Conservation (phyloP, 441 rosid genomes). For the Raphanus hybrid region DNA sequence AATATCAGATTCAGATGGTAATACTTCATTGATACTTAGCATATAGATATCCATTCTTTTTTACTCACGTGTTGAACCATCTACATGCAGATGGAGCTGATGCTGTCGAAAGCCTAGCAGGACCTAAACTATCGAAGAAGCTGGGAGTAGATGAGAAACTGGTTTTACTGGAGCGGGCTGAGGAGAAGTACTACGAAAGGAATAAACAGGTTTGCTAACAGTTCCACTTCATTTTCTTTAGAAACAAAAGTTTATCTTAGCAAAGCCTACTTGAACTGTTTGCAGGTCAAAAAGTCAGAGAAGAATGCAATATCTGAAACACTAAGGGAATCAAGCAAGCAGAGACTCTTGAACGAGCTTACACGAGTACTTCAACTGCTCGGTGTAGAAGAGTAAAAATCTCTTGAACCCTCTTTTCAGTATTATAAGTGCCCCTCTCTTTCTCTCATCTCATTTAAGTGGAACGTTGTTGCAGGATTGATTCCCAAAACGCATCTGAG, state of each 20-base stretch:
- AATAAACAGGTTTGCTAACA: slow-evolving; percentile 62
- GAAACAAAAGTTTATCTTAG: slow-evolving; percentile 10
- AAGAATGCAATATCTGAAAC: slow-evolving; percentile 74
- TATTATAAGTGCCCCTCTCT: slow-evolving; percentile 3
- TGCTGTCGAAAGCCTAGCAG: slow-evolving; percentile 49
- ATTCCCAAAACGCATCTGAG: slow-evolving; percentile 55
- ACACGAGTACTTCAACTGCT: slow-evolving; percentile 64
- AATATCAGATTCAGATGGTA: slow-evolving; percentile 90
- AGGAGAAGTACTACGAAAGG: slow-evolving; percentile 65
- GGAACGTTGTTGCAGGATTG: slow-evolving; percentile 54
- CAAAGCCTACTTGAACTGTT: slow-evolving; percentile 17
- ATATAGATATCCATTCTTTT: slow-evolving; percentile 5
- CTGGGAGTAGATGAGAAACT: slow-evolving; percentile 67
- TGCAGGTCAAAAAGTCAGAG: slow-evolving; percentile 62
- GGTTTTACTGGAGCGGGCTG: slow-evolving; percentile 74
- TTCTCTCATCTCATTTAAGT: slow-evolving; percentile 5
- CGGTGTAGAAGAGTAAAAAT: slow-evolving; percentile 45
- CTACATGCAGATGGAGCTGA: slow-evolving; percentile 59
- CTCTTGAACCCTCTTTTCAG: background rate
- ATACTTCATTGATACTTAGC: background rate
- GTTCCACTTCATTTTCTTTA: slow-evolving; percentile 13
- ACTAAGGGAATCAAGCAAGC: slow-evolving; percentile 73
- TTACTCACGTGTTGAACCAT: background rate
- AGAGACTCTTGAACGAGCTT: slow-evolving; percentile 66
- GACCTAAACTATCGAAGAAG: slow-evolving; percentile 57